These are phyloP conservation scores for Leptodontidium sp. DNA, from an alignment of 2,329 filamentous ascomycete genomes.

Conservation along the genomic window DNA sequence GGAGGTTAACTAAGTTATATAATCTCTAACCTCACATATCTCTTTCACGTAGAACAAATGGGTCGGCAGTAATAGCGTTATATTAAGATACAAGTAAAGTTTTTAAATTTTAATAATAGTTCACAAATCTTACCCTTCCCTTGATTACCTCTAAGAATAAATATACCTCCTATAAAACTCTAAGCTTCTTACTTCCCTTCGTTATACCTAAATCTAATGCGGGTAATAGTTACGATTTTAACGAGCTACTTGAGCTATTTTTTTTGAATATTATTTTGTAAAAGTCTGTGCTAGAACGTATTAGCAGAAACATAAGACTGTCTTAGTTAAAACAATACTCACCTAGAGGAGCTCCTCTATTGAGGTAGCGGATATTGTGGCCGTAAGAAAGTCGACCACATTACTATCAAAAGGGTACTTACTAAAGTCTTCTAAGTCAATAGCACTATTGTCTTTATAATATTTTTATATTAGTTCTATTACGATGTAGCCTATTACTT, in stretches of 20 bases:
- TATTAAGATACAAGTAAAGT: too few relatives aligned
- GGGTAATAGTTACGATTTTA: background rate
- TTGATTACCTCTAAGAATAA: too few relatives aligned
- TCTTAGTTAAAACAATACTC: background rate
- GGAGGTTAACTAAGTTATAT: too few relatives aligned
- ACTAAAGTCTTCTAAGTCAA: slow-evolving; percentile 18
- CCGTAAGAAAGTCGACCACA: too few relatives aligned
- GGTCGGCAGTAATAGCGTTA: too few relatives aligned
- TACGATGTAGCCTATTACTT: too few relatives aligned
- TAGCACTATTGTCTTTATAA: slow-evolving; percentile 21
- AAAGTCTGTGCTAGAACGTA: too few relatives aligned
- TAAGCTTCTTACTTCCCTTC: background rate
- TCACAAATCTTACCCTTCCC: too few relatives aligned
- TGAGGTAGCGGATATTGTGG: slow-evolving; percentile 17
- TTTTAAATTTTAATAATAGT: too few relatives aligned
- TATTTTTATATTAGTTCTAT: slow-evolving; percentile 30
- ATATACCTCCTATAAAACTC: too few relatives aligned
- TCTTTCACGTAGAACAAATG: too few relatives aligned
- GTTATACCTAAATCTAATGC: background rate
- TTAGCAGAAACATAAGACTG: background rate
- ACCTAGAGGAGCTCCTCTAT: background rate
- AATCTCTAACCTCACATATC: too few relatives aligned
- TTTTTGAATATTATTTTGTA: slow-evolving; percentile 20
- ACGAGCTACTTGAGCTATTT: slow-evolving; percentile 1
- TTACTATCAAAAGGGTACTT: slow-evolving; percentile 21